Percentiles rank a stretch among this genome's conserved stretches.
Conservation (phyloP, 805 yeast genomes). For the Myxozyma monticola region DNA sequence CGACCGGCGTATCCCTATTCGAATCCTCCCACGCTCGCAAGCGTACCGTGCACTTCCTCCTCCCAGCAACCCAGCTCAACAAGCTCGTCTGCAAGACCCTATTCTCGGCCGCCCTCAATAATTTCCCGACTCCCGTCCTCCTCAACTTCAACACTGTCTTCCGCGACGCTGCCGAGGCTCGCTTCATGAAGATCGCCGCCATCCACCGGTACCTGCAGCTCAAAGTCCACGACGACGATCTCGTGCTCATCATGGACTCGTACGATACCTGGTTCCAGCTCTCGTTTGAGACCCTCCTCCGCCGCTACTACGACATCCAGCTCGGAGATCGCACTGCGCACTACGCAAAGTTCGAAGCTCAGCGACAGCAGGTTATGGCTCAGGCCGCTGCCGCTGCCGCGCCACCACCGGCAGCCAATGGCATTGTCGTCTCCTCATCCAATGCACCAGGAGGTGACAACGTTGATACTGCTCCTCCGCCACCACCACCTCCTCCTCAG, state of each 20-base stretch:
- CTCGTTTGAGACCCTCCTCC: conserved; percentile 19
- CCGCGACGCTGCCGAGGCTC: conserved; percentile 28
- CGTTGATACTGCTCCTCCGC: too few species aligned
- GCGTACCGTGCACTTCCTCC: conserved; percentile 24
- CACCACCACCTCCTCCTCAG: background rate
- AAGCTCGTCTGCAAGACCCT: conserved; percentile 25
- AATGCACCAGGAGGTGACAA: conserved; percentile 5
- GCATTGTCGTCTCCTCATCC: conserved; percentile 11
- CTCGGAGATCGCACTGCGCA: conserved; percentile 17
- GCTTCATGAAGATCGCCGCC: conserved; percentile 31
- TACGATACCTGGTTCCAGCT: conserved; percentile 32
- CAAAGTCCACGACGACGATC: conserved; percentile 25
- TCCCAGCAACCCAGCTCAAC: conserved; percentile 29
- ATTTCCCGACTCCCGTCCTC: conserved; percentile 26
- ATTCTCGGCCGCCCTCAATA: conserved; percentile 28
- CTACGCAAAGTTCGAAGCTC: conserved; percentile 2
- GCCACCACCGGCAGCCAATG: background rate
- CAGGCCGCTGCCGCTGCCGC: conserved; percentile 2
- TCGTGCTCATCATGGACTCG: conserved; percentile 28
- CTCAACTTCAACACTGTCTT: conserved; percentile 25
- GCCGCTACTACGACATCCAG: conserved; percentile 24
- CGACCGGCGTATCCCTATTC: conserved; percentile 3
- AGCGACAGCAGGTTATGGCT: background rate
- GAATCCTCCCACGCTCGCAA: conserved; percentile 9
- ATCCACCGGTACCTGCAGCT: conserved; percentile 25